phyloP scores from a whole-genome alignment of 78 protist genomes.

The Speleostelium caveatum region DNA sequence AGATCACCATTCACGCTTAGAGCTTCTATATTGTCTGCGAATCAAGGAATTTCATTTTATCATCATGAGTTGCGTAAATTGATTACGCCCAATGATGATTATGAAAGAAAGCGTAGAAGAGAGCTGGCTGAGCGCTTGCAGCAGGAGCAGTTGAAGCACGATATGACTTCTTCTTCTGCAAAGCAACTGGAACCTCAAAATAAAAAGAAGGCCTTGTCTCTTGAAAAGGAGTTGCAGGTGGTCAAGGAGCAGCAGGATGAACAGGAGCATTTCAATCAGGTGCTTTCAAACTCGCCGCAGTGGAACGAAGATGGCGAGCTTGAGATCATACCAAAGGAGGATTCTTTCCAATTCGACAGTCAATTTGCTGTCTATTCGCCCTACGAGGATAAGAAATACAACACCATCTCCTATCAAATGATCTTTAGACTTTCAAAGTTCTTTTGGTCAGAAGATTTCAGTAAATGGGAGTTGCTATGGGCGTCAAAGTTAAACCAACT shows the following conservation, averaged over 20 bases:
- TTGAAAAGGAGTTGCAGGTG: slow-evolving; percentile 9
- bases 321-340: slow-evolving; percentile 9
- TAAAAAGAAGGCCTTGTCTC: slow-evolving; percentile 15
- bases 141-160: slow-evolving; percentile 7
- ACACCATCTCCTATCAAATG: slow-evolving; percentile 5
- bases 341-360: slow-evolving; percentile 20
- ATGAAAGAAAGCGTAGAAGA: slow-evolving; percentile 30
- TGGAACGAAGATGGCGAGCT: slow-evolving; percentile 36
- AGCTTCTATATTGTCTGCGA: slow-evolving; percentile 1
- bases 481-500: slow-evolving; percentile 41
- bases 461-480: slow-evolving; percentile 42
- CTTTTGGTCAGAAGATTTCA: slow-evolving; percentile 8
- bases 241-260: slow-evolving; percentile 25
- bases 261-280: slow-evolving; percentile 20
- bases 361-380: slow-evolving; percentile 29
- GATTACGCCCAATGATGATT: slow-evolving; percentile 48
- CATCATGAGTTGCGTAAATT: slow-evolving; percentile 55
- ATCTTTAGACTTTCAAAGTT: slow-evolving; percentile 29
- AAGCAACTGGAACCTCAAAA: background rate
- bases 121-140: background rate
- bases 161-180: background rate
- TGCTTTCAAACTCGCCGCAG: background rate
- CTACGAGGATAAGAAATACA: background rate
- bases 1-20: slow-evolving; percentile 41
- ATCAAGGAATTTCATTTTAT: slow-evolving; percentile 40